phyloP scores from a whole-genome alignment of 2,329 filamentous ascomycete genomes.

The Fusarium drepaniforme region DNA sequence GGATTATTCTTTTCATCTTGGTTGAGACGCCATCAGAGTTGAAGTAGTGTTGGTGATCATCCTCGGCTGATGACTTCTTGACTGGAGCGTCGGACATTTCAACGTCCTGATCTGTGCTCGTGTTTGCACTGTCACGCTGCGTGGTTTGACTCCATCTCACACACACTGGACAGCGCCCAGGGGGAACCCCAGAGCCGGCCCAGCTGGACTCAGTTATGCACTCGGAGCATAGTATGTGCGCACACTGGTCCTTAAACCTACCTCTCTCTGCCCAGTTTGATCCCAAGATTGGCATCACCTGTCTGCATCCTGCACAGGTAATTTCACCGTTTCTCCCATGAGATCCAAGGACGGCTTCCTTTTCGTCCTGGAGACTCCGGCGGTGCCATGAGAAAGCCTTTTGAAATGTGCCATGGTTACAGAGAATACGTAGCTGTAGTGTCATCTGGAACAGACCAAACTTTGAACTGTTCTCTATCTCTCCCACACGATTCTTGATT shows the following conservation, averaged over 20 bases:
- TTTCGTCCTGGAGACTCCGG: neutral
- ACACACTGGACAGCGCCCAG: neutral
- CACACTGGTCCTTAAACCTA: neutral
- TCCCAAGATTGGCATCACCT: neutral
- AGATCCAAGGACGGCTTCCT: neutral
- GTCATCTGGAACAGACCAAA: neutral
- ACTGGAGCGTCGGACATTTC: neutral
- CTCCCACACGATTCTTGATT: neutral
- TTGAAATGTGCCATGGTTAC: neutral
- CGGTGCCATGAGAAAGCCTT: neutral
- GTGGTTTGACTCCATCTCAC: neutral
- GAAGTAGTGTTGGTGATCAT: neutral
- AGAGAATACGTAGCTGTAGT: neutral
- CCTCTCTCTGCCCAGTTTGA: neutral
- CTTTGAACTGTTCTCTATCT: slow-evolving; percentile 1
- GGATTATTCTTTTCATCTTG: neutral
- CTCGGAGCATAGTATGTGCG: neutral
- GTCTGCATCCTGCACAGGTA: neutral
- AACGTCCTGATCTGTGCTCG: neutral
- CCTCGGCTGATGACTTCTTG: neutral
- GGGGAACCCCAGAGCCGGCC: neutral
- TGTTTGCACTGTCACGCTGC: no score
- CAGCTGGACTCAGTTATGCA: neutral
- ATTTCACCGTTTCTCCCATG: neutral
- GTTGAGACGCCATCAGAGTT: neutral